Conservation (phyloP, 208 protist genomes). For the Leishmania amazonensis region DNA sequence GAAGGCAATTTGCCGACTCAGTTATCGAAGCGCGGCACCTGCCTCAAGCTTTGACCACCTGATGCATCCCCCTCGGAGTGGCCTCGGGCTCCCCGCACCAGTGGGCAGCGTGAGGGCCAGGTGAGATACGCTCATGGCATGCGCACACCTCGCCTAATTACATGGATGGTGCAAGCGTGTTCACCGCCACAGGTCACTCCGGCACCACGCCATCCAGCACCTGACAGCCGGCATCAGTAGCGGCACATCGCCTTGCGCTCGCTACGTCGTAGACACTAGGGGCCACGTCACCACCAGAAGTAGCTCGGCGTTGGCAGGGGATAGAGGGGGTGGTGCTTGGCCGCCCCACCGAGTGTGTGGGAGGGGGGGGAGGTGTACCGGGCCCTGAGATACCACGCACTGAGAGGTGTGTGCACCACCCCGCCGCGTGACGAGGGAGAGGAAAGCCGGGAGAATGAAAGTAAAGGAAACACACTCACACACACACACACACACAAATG, state of each 20-base stretch:
- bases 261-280: too few species aligned
- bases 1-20: too few species aligned
- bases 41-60: too few species aligned
- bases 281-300: neutral
- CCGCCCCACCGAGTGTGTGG: too few species aligned
- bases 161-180: neutral
- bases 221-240: too few species aligned
- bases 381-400: too few species aligned
- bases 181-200: neutral
- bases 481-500: neutral
- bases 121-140: neutral
- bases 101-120: neutral
- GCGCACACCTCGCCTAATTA: neutral
- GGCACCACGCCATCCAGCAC: too few species aligned
- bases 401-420: too few species aligned
- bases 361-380: too few species aligned
- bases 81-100: neutral
- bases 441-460: neutral
- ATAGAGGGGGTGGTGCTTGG: neutral
- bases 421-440: neutral
- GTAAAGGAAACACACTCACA: neutral
- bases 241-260: too few species aligned
- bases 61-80: too few species aligned
- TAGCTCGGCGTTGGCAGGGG: neutral
- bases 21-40: neutral